These are phyloP conservation scores for Cotoneaster glaucophyllus DNA, from an alignment of 306 rosid species.

Conservation along the genomic window DNA sequence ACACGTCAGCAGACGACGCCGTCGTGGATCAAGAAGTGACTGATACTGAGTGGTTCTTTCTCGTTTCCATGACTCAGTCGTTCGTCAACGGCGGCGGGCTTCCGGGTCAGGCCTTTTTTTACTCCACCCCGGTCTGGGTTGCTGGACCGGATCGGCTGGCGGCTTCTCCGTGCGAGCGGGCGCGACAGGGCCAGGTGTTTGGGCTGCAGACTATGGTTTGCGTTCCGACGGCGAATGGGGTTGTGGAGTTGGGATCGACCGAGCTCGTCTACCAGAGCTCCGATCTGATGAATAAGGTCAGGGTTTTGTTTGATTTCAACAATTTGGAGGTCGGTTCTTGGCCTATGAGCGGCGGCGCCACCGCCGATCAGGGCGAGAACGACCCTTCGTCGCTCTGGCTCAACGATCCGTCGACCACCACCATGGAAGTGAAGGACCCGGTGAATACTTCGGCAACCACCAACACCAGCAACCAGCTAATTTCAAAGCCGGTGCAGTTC, in stretches of 20 bases:
- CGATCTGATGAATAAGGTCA: slow-evolving; percentile 77
- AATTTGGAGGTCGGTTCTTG: slow-evolving; percentile 55
- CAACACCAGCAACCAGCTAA: slow-evolving; percentile 11
- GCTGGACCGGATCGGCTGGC: slow-evolving; percentile 48
- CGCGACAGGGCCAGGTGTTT: slow-evolving; percentile 51
- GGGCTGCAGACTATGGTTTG: slow-evolving; percentile 76
- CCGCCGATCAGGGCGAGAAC: slow-evolving; percentile 64
- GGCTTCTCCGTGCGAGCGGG: slow-evolving; percentile 58
- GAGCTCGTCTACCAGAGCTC: slow-evolving; percentile 56
- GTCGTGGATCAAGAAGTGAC: slow-evolving; percentile 78
- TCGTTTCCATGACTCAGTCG: slow-evolving; percentile 86
- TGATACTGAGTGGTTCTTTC: slow-evolving; percentile 94
- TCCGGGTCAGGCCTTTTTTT: slow-evolving; percentile 61
- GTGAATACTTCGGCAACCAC: slow-evolving; percentile 28
- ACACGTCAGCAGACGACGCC: slow-evolving; percentile 37
- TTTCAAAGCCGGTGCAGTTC: slow-evolving; percentile 37
- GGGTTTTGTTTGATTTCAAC: slow-evolving; percentile 64
- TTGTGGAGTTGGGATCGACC: slow-evolving; percentile 79
- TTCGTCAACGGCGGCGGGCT: slow-evolving; percentile 61
- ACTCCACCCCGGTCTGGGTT: slow-evolving; percentile 63
- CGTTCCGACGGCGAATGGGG: slow-evolving; percentile 69
- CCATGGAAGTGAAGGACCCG: slow-evolving; percentile 48
- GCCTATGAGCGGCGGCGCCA: slow-evolving; percentile 29
- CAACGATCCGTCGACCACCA: slow-evolving; percentile 33
- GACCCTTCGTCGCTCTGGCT: slow-evolving; percentile 86